These are phyloP conservation scores for Diplodia scrobiculata DNA, from an alignment of 2,329 filamentous ascomycete genomes.

Conservation along the genomic window DNA sequence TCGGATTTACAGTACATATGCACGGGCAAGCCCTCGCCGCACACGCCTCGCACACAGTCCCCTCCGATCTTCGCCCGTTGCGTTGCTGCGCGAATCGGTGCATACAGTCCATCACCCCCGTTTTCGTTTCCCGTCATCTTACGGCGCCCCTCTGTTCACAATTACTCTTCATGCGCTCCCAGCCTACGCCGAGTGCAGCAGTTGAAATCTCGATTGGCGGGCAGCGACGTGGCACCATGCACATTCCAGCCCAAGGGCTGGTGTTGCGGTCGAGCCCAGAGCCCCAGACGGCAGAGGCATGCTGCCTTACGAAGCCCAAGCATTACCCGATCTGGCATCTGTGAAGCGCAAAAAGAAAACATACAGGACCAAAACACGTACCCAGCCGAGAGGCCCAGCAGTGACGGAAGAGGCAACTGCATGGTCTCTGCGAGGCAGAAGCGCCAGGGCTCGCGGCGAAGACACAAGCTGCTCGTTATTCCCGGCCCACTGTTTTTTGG, in stretches of 20 bases:
- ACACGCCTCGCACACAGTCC: background rate
- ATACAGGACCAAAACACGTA: background rate
- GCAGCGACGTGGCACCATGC: background rate
- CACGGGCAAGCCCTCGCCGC: slow-evolving; percentile 13
- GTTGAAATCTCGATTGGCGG: background rate
- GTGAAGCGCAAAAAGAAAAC: background rate
- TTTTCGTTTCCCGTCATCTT: background rate
- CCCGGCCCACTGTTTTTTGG: background rate
- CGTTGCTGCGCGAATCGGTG: slow-evolving; percentile 3
- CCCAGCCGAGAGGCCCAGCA: background rate
- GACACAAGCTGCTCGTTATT: background rate
- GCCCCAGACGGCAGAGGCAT: background rate
- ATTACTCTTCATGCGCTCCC: background rate
- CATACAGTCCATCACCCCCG: background rate
- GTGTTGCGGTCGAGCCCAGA: background rate
- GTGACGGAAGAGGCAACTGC: background rate
- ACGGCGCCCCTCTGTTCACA: background rate
- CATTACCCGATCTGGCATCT: background rate
- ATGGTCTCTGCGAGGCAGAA: background rate
- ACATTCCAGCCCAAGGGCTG: slow-evolving; percentile 2
- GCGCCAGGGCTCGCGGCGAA: background rate
- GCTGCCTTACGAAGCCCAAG: background rate
- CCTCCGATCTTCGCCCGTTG: slow-evolving; percentile 20
- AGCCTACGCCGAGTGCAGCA: background rate
- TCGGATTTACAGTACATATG: slow-evolving; percentile 26